Base-by-base conservation (phyloP, 768 basidiomycete species). In the Termitomyces sp. region DNA sequence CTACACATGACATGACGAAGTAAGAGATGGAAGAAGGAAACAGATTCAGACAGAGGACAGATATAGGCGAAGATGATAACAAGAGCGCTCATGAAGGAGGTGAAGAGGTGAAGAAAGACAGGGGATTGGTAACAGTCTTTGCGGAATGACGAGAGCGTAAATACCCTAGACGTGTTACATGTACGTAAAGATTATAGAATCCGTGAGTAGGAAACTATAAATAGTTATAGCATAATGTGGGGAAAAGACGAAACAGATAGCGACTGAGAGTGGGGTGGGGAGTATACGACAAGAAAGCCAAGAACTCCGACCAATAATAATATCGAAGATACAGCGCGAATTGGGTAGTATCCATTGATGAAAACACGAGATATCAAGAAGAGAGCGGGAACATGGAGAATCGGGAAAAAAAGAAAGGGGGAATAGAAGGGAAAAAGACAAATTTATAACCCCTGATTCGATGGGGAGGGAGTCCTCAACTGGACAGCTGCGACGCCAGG, bases 271-370 rank as follows among this genome's bases (percentile, higher is more conserved):
- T 30, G n/a, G 44, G 53, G 53, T 41, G 56, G 59, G 52, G 56
- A 57, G 56, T 45, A 49, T 63, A 57, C 57, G 62, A 64, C 54
- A 52, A 30, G 33, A 61, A 63, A 65, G 56, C 58, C 60, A 52
- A 22, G 55, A 51, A 61, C 59, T 67, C 68, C 66, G 59, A 60
- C 68, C 64, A 52, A 66, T 61, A 63, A 68, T 66, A 52, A 65
- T 65, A 66, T 62, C 55, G 63, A 66, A 67, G 67, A 67, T 69
- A 62, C 71, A 72, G 66, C 69, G 70, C 67, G 70, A 70, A 65
- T 60, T 58, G 63, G 51, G 63, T 71, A 66, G 64, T 68, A 70
- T 68, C 65, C 63, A 53, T 58, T 60, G 59, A 64, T 63, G 65
- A 70, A 47, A 57, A 54, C 51, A 60, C 26, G 26, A 32, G 51